A percentile compares a stretch with the other conserved stretches of the same genome.
These are phyloP conservation scores for Cystofilobasidium capitatum DNA, from an alignment of 768 basidiomycete genomes.

Conservation along the genomic window DNA sequence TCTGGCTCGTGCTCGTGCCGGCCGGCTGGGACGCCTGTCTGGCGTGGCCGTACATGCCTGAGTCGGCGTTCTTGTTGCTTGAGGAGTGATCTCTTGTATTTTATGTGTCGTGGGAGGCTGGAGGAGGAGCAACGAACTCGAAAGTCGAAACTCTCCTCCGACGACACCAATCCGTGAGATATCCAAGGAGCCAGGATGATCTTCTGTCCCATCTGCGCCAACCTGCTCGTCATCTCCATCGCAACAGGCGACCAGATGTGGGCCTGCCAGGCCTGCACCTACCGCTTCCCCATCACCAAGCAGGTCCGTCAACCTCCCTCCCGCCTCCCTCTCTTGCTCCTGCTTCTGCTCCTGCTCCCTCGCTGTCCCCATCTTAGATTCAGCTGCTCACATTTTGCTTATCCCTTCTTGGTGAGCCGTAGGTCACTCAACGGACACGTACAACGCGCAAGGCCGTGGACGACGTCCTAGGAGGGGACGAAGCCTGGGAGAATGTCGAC, in stretches of 20 bases:
- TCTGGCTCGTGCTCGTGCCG: not conserved
- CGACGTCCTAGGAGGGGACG: constrained; percentile 89
- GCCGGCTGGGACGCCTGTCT: not conserved
- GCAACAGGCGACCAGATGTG: constrained; percentile 28
- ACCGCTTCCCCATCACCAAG: constrained; percentile 84
- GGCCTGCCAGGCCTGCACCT: constrained; percentile 77
- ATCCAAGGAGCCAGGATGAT: constrained; percentile 25
- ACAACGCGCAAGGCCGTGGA: constrained; percentile 85
- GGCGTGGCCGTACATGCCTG: not conserved
- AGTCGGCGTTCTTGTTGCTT: not conserved
- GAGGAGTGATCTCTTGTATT: not conserved
- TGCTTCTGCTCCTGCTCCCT: not conserved
- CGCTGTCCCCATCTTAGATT: not conserved
- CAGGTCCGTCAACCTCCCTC: constrained; percentile 46
- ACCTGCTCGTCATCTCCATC: constrained; percentile 26
- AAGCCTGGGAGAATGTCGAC: constrained; percentile 89
- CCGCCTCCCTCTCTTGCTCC: not conserved
- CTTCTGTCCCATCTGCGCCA: constrained; percentile 26
- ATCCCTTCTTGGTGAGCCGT: too few relatives aligned
- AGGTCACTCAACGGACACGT: constrained; percentile 86
- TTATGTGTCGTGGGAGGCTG: too few relatives aligned
- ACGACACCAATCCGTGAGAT: too few relatives aligned
- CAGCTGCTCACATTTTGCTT: not conserved
- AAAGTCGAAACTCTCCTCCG: too few relatives aligned
- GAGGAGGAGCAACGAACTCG: too few relatives aligned